These are phyloP conservation scores for Monilinia laxa DNA, from an alignment of 2,329 filamentous ascomycete species.

Conservation along the genomic window DNA sequence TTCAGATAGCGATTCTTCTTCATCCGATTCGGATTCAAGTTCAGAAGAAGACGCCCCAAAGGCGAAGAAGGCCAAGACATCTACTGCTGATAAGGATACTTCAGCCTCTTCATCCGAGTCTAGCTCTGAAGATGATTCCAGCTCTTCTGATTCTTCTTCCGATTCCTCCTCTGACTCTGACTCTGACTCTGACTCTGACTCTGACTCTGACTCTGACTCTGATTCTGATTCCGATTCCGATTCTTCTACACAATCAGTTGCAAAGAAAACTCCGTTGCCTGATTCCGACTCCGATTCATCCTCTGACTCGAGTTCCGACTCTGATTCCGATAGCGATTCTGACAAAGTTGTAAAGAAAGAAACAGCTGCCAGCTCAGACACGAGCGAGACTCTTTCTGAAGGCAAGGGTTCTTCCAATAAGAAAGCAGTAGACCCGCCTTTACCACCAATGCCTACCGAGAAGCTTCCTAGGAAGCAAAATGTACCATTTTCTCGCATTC, in stretches of 20 bases:
- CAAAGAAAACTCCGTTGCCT: constrained; percentile 37
- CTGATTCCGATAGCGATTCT: constrained; percentile 45
- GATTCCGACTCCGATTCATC: constrained; percentile 38
- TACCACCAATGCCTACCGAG: constrained; percentile 41
- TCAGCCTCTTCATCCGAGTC: constrained; percentile 33
- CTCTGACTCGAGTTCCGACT: constrained; percentile 36
- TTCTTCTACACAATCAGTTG: constrained; percentile 35
- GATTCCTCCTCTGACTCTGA: constrained; percentile 38
- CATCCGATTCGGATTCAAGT: constrained; percentile 41
- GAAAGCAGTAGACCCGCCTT: constrained; percentile 37
- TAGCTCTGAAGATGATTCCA: constrained; percentile 42
- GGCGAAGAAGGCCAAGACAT: constrained; percentile 25
- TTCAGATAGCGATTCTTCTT: constrained; percentile 28
- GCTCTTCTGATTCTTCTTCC: constrained; percentile 36
- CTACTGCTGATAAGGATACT: constrained; percentile 17
- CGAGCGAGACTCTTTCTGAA: constrained; percentile 40
- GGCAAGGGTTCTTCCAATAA: constrained; percentile 29
- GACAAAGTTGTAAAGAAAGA: constrained; percentile 48
- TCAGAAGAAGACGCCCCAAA: constrained; percentile 30
- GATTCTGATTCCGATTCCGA: constrained; percentile 35
- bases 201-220: constrained; percentile 41
- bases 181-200: constrained; percentile 29
- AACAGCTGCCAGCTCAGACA: constrained; percentile 33
- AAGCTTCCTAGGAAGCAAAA: constrained; percentile 51
- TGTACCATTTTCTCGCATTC: constrained; percentile 75